Base-by-base conservation (phyloP, 169 alveolate genomes). In the Miamiensis avidus region DNA sequence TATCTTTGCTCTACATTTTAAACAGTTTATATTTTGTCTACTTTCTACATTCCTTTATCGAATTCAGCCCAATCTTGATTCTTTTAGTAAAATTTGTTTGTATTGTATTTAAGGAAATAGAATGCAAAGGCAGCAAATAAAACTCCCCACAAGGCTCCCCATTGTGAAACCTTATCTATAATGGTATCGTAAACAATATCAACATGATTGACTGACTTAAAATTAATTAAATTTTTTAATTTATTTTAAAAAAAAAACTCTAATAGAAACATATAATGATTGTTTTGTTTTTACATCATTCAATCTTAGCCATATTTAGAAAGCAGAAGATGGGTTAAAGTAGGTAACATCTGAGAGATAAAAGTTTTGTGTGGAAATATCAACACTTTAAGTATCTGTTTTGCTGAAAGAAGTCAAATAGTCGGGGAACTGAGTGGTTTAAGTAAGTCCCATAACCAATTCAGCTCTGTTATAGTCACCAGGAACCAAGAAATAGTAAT, bases 71-170 rank as follows among this genome's bases (percentile, higher is more conserved):
- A 86, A 81, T 86, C 74, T 29, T 78, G 82, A 75, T 86, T 86
- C 49, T 86, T 86, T 33, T 34, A 30, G 33, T 86, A 86, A 75
- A 86, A 86, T 81, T 77, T 64, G 25, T 81, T 76, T 81, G 31
- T 49, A 75, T 86, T 86, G 75, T 75, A 86, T 65, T 76, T 74
- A n/a, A 86, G 25, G 64, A 86, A 86, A 34, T 86, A 86, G 31
- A 86, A 74, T 4, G 90, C 86, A 86, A 86, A 86, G 1, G 76
- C 90, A 29, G 81, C 82, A 30, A 86, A 75, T 25, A 86, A 69
- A 0, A 86, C 90, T 65, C 90, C 84, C 78, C 82, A 86, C 30
- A 86, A 86, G 27, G 90, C 90, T 49, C 90, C 90, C 87, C 86
- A 81, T 74, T 81, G 29, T 1, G 90, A 74, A 0, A 86, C 31